These are phyloP conservation scores for Chenopodium berlandieri DNA, from an alignment of 148 eudicot genomes.

Conservation along the genomic window DNA sequence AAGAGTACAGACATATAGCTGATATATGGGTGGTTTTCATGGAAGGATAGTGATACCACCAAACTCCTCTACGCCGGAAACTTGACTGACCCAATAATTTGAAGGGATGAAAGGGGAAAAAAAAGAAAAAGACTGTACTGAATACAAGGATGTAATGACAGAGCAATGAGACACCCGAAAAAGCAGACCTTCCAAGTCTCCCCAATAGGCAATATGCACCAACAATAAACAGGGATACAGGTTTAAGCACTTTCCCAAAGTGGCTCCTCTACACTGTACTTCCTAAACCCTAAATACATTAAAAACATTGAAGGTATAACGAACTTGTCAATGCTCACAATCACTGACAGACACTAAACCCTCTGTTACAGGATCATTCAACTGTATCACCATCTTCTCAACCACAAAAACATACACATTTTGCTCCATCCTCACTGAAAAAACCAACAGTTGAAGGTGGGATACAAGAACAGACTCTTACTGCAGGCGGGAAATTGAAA, in stretches of 20 bases:
- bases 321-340: conserved; percentile 15
- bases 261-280: conserved; percentile 30
- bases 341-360: conserved; percentile 2
- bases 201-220: conserved; percentile 24
- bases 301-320: conserved; percentile 11
- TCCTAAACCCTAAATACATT: conserved; percentile 30
- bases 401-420: conserved; percentile 29
- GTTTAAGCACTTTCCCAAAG: conserved; percentile 19
- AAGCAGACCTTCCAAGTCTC: conserved; percentile 9
- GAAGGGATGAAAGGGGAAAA: not conserved
- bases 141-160: conserved; percentile 19
- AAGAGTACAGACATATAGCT: conserved; percentile 7
- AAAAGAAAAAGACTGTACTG: conserved; percentile 13
- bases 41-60: not conserved
- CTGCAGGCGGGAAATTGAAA: conserved; percentile 21
- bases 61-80: conserved; percentile 3
- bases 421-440: conserved; percentile 25
- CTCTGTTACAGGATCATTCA: conserved; percentile 21
- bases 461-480: conserved; percentile 27
- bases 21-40: not conserved
- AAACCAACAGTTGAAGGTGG: conserved; percentile 12
- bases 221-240: conserved; percentile 15
- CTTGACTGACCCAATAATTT: conserved; percentile 26
- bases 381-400: conserved; percentile 19
- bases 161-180: conserved; percentile 13